Percentiles rank a stretch among this genome's conserved stretches.
These are phyloP conservation scores for Claviceps lovelessii DNA, from an alignment of 2,329 filamentous ascomycete genomes.

Conservation along the genomic window DNA sequence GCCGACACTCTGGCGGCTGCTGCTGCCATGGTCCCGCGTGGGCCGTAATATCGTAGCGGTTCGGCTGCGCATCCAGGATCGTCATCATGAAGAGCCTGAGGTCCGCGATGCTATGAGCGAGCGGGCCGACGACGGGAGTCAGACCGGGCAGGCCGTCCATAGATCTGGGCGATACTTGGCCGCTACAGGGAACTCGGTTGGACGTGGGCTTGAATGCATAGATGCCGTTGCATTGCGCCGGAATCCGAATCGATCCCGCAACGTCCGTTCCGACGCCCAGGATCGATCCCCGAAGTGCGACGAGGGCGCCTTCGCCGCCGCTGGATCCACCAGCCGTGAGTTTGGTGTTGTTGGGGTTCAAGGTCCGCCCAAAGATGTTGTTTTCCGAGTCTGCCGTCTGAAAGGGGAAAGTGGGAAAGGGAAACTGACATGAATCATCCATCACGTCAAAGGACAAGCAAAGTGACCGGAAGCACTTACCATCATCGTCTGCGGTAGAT, in stretches of 20 bases:
- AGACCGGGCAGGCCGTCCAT: conserved; percentile 10
- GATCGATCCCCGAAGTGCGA: conserved; percentile 12
- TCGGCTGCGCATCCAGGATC: conserved; percentile 25
- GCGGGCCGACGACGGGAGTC: conserved; percentile 25
- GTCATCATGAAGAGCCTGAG: conserved; percentile 17
- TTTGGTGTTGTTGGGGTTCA: conserved; percentile 20
- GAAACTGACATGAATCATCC: neutral
- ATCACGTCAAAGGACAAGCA: neutral
- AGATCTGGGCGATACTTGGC: conserved; percentile 11
- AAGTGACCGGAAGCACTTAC: conserved; percentile 15
- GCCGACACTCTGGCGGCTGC: conserved; percentile 8
- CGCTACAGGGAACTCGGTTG: conserved; percentile 35
- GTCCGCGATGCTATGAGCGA: conserved; percentile 24
- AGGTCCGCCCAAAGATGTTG: conserved; percentile 14
- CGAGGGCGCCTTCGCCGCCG: conserved; percentile 12
- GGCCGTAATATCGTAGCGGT: conserved; percentile 28
- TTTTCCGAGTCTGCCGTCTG: conserved; percentile 26
- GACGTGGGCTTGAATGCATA: conserved; percentile 42
- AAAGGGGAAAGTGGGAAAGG: too few relatives aligned
- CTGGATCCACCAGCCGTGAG: conserved; percentile 13
- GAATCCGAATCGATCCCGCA: conserved; percentile 34
- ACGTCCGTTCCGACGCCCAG: conserved; percentile 15
- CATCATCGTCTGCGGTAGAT: conserved; percentile 47
- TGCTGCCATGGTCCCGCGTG: conserved; percentile 31
- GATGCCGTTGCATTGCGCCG: conserved; percentile 39